These are phyloP conservation scores for Amborella trichopoda DNA, from an alignment of 164 flowering plant species.

Conservation along the genomic window DNA sequence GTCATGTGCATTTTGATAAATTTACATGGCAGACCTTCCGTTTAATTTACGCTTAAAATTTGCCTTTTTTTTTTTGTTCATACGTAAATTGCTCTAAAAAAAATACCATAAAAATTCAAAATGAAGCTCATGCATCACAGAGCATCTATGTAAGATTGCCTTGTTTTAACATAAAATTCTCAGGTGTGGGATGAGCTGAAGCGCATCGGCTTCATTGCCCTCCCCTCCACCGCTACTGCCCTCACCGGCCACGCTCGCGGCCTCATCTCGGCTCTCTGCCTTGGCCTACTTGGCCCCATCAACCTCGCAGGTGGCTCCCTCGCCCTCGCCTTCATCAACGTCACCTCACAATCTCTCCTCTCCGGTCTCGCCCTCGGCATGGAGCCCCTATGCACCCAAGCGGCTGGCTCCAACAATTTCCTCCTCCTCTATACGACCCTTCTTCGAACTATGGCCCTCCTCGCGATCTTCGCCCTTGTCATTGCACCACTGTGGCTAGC, in stretches of 20 bases:
- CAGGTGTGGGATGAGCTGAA: slow-evolving; percentile 76
- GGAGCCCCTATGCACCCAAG: slow-evolving; percentile 94
- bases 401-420: slow-evolving; percentile 58
- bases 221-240: slow-evolving; percentile 55
- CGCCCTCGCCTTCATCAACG: slow-evolving; percentile 92
- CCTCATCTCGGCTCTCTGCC: slow-evolving; percentile 58
- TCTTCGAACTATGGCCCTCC: slow-evolving; percentile 46
- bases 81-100: too few relatives aligned
- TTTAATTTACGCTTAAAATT: too few relatives aligned
- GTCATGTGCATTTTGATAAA: too few relatives aligned
- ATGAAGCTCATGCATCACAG: too few relatives aligned
- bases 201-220: slow-evolving; percentile 36
- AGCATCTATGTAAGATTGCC: too few relatives aligned
- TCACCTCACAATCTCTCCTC: slow-evolving; percentile 84
- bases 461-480: slow-evolving; percentile 49
- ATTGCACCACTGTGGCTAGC: slow-evolving; percentile 61
- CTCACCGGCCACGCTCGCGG: slow-evolving; percentile 51
- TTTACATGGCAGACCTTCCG: too few relatives aligned
- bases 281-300: slow-evolving; percentile 75
- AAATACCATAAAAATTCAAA: too few relatives aligned
- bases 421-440: slow-evolving; percentile 31
- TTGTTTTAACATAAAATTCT: too few relatives aligned
- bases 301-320: slow-evolving; percentile 93
- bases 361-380: slow-evolving; percentile 87
- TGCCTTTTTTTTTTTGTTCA: too few relatives aligned